phyloP scores from a whole-genome alignment of 2,329 filamentous ascomycete species.

The Colletotrichum sp. region DNA sequence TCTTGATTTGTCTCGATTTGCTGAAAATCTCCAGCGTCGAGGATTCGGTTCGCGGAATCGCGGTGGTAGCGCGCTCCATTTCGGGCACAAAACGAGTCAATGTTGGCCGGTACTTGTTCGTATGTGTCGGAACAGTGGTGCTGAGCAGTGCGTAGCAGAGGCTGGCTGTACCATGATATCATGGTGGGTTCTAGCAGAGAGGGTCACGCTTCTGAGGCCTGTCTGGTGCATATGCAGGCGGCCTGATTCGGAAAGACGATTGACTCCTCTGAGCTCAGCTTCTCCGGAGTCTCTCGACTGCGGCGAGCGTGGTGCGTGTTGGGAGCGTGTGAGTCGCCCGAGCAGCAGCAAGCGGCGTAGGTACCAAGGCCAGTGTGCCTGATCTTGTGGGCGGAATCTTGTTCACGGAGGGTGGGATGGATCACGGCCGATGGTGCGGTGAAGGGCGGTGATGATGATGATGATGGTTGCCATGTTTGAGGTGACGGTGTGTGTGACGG shows the following conservation, averaged over 20 bases:
- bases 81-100: constrained; percentile 8
- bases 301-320: background rate
- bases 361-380: background rate
- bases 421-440: background rate
- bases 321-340: background rate
- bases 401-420: background rate
- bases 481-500: background rate
- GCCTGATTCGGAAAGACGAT: constrained; percentile 12
- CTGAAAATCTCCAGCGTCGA: background rate
- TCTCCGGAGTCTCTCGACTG: background rate
- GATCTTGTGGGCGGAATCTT: constrained; percentile 5
- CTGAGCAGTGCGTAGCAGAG: background rate
- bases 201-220: constrained; percentile 14
- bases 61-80: background rate
- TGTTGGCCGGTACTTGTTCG: constrained; percentile 16
- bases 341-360: background rate
- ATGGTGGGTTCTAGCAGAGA: constrained; percentile 10
- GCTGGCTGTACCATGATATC: constrained; percentile 20
- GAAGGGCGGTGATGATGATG: background rate
- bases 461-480: background rate
- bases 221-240: constrained; percentile 16
- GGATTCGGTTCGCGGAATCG: constrained; percentile 2
- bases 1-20: background rate
- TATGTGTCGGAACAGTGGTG: background rate
- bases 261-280: background rate